A percentile compares a stretch with the other conserved stretches of the same genome.
phyloP scores from a whole-genome alignment of 2,329 filamentous ascomycete genomes.

The Chaetoscypha palmicola region DNA sequence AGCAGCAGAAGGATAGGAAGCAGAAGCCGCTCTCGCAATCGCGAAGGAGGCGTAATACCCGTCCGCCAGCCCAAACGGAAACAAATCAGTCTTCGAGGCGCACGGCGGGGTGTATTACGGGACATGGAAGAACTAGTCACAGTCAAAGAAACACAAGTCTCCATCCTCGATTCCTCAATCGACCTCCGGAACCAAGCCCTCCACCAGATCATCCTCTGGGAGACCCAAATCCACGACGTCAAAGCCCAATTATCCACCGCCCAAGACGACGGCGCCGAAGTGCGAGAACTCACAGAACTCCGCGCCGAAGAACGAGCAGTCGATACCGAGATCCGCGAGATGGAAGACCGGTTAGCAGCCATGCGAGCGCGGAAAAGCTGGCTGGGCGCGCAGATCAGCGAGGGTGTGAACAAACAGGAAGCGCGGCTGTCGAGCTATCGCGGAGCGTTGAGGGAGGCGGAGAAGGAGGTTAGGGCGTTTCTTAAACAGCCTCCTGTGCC shows the following conservation, averaged over 20 bases:
- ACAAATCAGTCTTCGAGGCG: conserved; percentile 51
- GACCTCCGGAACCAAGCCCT: conserved; percentile 51
- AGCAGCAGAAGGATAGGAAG: conserved; percentile 12
- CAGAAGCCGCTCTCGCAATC: no score
- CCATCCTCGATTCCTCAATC: conserved; percentile 50
- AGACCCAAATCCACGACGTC: conserved; percentile 46
- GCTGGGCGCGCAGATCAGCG: conserved; percentile 52
- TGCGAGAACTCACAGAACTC: conserved; percentile 55
- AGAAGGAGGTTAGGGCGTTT: conserved; percentile 53
- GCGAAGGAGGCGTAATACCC: conserved; percentile 41
- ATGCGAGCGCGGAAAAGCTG: conserved; percentile 55
- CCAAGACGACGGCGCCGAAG: conserved; percentile 40
- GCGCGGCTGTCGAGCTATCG: conserved; percentile 67
- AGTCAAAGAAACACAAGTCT: conserved; percentile 63
- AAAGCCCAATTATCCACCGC: conserved; percentile 42
- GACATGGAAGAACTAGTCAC: conserved; percentile 57
- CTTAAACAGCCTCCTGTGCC: conserved; percentile 46
- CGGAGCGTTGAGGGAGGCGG: conserved; percentile 58
- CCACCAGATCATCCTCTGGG: conserved; percentile 48
- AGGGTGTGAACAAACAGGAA: conserved; percentile 58
- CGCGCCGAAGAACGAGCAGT: conserved; percentile 46
- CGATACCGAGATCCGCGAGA: conserved; percentile 55
- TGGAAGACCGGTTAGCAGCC: conserved; percentile 56
- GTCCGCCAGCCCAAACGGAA: conserved; percentile 49
- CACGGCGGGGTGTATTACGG: conserved; percentile 56